Evolutionary conservation across 2,329 filamentous ascomycete species (phyloP).

Genomic region (Colletotrichum coccodes): DNA sequence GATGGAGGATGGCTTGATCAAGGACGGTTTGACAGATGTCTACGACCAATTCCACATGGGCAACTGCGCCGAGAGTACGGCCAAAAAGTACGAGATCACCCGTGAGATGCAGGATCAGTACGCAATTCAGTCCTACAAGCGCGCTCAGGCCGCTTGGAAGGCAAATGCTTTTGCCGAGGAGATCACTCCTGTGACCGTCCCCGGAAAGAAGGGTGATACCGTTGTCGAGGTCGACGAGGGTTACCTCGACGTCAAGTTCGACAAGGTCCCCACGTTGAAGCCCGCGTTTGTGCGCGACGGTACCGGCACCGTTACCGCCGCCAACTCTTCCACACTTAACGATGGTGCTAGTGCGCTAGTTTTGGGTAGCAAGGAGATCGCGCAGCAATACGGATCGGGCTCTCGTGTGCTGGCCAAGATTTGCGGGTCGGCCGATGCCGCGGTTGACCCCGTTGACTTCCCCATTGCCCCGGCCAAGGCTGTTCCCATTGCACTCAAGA

Average conservation of each 20-base stretch:
- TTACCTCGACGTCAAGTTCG: conserved; percentile 85
- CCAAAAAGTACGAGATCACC: conserved; percentile 84
- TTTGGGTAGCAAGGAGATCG: conserved; percentile 82
- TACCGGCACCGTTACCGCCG: conserved; percentile 90
- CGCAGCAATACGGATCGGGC: conserved; percentile 79
- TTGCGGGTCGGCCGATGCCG: conserved; percentile 87
- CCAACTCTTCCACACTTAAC: conserved; percentile 93
- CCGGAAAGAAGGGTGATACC: conserved; percentile 83
- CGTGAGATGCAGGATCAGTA: conserved; percentile 92
- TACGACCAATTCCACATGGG: conserved; percentile 99
- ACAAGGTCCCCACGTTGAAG: conserved; percentile 88
- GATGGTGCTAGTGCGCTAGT: conserved; percentile 94
- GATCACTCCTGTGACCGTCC: conserved; percentile 87
- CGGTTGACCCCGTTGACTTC: conserved; percentile 92
- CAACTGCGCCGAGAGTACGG: conserved; percentile 93
- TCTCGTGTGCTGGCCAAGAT: conserved; percentile 90
- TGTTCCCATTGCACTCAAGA: conserved; percentile 87
- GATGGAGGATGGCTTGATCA: conserved; percentile 91
- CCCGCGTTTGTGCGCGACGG: conserved; percentile 90
- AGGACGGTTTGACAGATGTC: conserved; percentile 95
- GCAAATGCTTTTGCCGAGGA: conserved; percentile 86
- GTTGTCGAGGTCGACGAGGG: conserved; percentile 88
- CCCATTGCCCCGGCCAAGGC: conserved; percentile 92
- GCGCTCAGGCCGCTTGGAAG: conserved; percentile 91
- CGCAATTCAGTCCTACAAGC: conserved; percentile 87